These are phyloP conservation scores for Botrytis galanthina DNA, from an alignment of 2,329 filamentous ascomycete genomes.

Conservation along the genomic window DNA sequence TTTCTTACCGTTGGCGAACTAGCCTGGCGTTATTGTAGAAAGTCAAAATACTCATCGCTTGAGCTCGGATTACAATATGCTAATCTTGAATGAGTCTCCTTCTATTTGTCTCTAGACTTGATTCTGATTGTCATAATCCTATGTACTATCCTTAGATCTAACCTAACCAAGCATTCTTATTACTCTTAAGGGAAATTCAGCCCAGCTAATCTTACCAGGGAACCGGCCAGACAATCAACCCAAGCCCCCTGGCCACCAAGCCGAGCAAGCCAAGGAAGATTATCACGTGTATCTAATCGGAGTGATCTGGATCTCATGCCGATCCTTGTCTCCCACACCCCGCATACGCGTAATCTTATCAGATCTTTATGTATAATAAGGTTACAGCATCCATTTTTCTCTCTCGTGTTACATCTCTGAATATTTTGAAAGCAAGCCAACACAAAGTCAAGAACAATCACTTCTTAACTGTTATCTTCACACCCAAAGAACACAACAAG, in stretches of 20 bases:
- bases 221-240: neutral
- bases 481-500: conserved; percentile 1
- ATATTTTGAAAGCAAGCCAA: neutral
- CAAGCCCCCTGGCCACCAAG: neutral
- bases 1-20: neutral
- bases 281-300: conserved; percentile 1
- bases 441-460: neutral
- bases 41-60: neutral
- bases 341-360: conserved; percentile 5
- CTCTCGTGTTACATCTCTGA: neutral
- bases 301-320: neutral
- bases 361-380: neutral
- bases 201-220: neutral
- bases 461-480: neutral
- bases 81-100: neutral
- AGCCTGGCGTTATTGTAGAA: neutral
- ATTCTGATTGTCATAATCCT: neutral
- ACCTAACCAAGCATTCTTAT: neutral
- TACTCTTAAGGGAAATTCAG: neutral
- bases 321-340: neutral
- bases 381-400: neutral
- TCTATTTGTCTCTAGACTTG: neutral
- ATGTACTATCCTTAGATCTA: neutral
- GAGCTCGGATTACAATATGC: neutral
- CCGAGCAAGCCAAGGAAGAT: neutral